Base-by-base conservation (phyloP, 2,329 filamentous ascomycete genomes). In the Arthrobotrys sinensis region DNA sequence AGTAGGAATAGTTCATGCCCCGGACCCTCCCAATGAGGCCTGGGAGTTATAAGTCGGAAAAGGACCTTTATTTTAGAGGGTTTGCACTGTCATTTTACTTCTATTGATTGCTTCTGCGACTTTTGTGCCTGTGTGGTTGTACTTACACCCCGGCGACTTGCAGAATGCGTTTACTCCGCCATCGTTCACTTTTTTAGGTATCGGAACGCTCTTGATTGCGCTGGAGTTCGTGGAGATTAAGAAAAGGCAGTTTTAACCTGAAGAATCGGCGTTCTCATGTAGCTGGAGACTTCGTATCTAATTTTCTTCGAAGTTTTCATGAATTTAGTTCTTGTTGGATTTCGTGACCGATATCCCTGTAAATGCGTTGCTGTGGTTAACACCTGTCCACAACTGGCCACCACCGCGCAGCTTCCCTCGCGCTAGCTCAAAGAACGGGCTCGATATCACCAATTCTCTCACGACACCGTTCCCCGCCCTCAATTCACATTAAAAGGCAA, bases 371-470 rank as follows among this genome's bases (percentile, higher is more conserved):
- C 32, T 1, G 65, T 70, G 65, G 50, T 77, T 77, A 77, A 77
- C 72, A 77, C 72, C 65, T 77, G 72, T 77, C 72, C 72, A 77
- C 72, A 77, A 70, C 65, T 70, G 52, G 50, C 12, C 32, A 67
- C 65, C 60, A 73, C 69, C 69, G 69, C 46, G 71, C 53, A 68
- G 50, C 50, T 52, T 63, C 60, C 53, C 14, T 52, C 62, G 62
- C 62, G 55, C 55, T 55, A 67, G 60, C 43, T 67, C 21, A 16
- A 40, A 40, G 62, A 24, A 14, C 32, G 63, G 66, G 63, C 38
- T 48, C 19, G 32, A 53, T 68, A 53, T 68, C 62, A 55, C 62
- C 60, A 50, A 48, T 48, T 52, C 38, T 71, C 67, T 53, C 50
- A 52, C 66, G 38, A 65, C 53, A 63, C 53, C 43, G 45, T 55